Base-by-base conservation (phyloP, 345 rosid genomes). In the Gossypium bickii region DNA sequence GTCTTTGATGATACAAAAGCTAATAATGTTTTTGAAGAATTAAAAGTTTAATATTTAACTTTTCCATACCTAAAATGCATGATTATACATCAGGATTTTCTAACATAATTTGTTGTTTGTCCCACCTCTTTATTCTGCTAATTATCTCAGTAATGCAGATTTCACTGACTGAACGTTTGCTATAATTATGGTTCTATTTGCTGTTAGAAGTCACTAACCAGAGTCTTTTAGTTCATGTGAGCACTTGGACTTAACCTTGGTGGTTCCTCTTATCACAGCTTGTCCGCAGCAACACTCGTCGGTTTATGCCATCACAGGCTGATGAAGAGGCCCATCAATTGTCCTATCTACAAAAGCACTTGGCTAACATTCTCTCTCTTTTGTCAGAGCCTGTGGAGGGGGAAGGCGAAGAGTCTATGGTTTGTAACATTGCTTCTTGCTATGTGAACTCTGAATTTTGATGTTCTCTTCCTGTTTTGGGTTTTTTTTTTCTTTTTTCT, bases 241-340 rank as follows among this genome's bases (percentile, higher is more conserved):
- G 44, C 6, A 15, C 43, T 68, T 68, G 17, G 72, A 59, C 18
- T 63, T 75, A 44, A 71, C 29, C 43, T 59, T 49, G 57, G 20
- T 29, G 60, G 69, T 78, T 64, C 55, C 47, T 77, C 67, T 57
- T 38, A 38, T 78, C 72, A 82, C 91, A 96, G 99, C 97, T 93
- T 80, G 99, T 89, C 47, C 97, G 99, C 12, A 90, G 98, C 90
- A 93, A 92, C 75, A 93, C 90, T 83, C 91, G 99, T 58, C 90
- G 99, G 71, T 90, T 89, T 83, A 85, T 87, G 94, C 98, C 98
- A 70, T 96, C 99, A 22, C 98, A 88, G 79, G 88, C 88, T 49
- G 99, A 96, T 82, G 99, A 96, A 80, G 99, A 93, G 88, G 93
- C 92, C 82, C 99, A 93, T 85, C 99, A 96, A 41, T 78, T 96